These are phyloP conservation scores for Colletotrichum caudatum DNA, from an alignment of 2,329 filamentous ascomycete genomes.

Conservation along the genomic window DNA sequence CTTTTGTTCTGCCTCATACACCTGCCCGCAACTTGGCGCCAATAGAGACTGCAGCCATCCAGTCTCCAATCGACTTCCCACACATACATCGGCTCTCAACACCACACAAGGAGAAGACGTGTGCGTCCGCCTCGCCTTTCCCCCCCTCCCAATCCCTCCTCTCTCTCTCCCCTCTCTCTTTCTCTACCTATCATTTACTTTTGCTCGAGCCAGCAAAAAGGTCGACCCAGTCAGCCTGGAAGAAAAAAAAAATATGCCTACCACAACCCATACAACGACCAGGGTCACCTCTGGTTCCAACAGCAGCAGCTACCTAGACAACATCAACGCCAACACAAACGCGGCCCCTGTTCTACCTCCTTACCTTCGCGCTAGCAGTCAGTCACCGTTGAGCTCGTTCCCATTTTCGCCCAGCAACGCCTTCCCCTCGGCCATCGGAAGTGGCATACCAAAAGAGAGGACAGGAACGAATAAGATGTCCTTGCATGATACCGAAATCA, in stretches of 20 bases:
- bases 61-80: constrained; percentile 17
- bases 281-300: constrained; percentile 20
- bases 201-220: constrained; percentile 8
- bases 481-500: constrained; percentile 47
- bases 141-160: background rate
- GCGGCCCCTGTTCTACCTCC: constrained; percentile 27
- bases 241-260: constrained; percentile 22
- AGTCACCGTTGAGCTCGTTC: constrained; percentile 15
- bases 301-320: constrained; percentile 17
- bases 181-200: background rate
- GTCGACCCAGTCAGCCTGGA: constrained; percentile 9
- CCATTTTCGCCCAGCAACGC: constrained; percentile 16
- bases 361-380: constrained; percentile 28
- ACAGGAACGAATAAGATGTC: constrained; percentile 44
- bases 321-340: constrained; percentile 16
- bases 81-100: constrained; percentile 3
- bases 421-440: constrained; percentile 31
- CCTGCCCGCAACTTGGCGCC: constrained; percentile 22
- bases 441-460: constrained; percentile 21
- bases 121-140: constrained; percentile 17
- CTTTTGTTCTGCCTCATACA: background rate
- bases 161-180: background rate
- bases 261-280: constrained; percentile 29
- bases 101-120: constrained; percentile 14
- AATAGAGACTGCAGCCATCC: constrained; percentile 35